A percentile compares a stretch with the other conserved stretches of the same genome.
These are phyloP conservation scores for Solanum hybrid DNA, from an alignment of 305 asterid genomes.

Conservation along the genomic window DNA sequence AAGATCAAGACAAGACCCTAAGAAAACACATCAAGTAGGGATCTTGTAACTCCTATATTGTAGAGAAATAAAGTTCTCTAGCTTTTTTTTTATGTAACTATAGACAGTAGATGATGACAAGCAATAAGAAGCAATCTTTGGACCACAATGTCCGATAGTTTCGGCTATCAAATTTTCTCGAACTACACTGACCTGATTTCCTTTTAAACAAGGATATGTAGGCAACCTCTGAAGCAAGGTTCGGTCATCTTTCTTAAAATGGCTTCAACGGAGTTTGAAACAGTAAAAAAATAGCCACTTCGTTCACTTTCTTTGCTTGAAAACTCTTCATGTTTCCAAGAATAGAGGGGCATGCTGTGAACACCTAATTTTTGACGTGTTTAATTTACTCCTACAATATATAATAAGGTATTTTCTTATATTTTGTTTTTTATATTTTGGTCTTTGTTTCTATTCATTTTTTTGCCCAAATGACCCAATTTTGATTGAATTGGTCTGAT, in stretches of 20 bases:
- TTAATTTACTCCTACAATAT: no score
- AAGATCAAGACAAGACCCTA: not conserved
- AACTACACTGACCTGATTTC: not conserved
- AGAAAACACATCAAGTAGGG: not conserved
- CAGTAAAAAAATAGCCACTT: no score
- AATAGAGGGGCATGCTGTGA: no score
- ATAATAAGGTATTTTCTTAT: no score
- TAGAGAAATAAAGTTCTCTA: not conserved
- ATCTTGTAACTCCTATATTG: not conserved
- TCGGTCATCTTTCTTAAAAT: not conserved
- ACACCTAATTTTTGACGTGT: no score
- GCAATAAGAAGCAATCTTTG: not conserved
- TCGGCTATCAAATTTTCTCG: not conserved
- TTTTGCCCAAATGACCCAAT: no score
- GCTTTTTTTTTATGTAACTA: not conserved
- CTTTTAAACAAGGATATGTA: not conserved
- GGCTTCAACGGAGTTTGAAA: not conserved
- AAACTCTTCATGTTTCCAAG: no score
- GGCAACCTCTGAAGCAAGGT: not conserved
- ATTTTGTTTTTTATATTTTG: no score
- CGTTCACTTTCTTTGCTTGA: no score
- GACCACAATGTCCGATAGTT: not conserved
- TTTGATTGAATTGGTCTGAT: no score
- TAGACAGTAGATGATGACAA: not conserved
- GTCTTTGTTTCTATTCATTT: no score